Base-by-base conservation (phyloP, 1,284 basidiomycete genomes). In the Cutaneotrichosporon dermatis region DNA sequence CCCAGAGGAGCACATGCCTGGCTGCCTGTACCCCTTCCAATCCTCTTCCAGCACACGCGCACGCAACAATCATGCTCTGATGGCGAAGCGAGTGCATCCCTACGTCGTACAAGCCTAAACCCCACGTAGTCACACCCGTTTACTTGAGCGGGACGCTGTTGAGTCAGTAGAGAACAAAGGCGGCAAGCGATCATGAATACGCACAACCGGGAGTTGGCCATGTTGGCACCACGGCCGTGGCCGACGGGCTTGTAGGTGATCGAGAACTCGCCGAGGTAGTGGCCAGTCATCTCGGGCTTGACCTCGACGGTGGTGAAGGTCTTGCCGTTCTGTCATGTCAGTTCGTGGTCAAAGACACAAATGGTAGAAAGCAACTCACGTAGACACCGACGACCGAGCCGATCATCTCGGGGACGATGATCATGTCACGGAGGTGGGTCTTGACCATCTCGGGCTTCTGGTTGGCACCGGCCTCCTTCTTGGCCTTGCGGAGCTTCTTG, bases 341-440 rank as follows among this genome's bases (percentile, higher is more conserved):
- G 25, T 25, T 25, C 25, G 44, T 9, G 25, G 8, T 15, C 3
- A 16, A 25, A 7, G 25, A 16, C 42, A 42, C 6, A n/a, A 9
- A 4, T 42, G 8, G 1, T 25, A 25, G 25, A 25, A 25, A 25
- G 25, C 40, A 39, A 76, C 76, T 69, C 69, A 77, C 76, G 88
- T 99, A 99, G 78, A 96, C 93, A 71, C 92, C 93, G 69, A 95
- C 86, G 66, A 95, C 90, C 70, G 87, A 89, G 67, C 95, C 95
- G 79, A 99, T 97, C 96, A 99, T 99, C 84, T 99, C 95, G 59
- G 95, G 96, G 65, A 99, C 95, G 79, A 99, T 88, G 80, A 98
- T 94, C 95, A 99, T 99, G 83, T 99, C 88, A 78, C 95, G 92
- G 71, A 99, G 84, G 82, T 99, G 96, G 59, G 96, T 99, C 86